Base-by-base conservation (phyloP, 2,329 filamentous ascomycete species). In the Colletotrichum karsti region DNA sequence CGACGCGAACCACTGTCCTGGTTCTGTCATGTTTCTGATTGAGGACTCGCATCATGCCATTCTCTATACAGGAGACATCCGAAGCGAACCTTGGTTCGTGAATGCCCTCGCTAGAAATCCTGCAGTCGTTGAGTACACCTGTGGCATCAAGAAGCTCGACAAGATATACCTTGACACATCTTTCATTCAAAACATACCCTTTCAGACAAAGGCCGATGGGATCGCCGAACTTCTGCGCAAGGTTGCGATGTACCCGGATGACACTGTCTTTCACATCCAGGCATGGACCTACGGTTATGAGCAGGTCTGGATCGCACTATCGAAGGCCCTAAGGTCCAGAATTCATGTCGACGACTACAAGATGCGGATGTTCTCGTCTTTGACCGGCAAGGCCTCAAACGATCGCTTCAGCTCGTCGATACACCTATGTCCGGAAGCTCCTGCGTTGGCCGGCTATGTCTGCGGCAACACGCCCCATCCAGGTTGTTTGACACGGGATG, bases 231-330 rank as follows among this genome's bases (percentile, higher is more conserved):
- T 98, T 0, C 74, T 98, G 1, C 80, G 82, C 5, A 92, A 94
- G 71, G 85, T 97, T 0, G 77, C 81, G 0, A 75, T 81, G 24
- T 97, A 95, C 76, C 91, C 94, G 0, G 69, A 82, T 2, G 88
- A 93, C 41, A 97, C 94, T 0, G 77, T 92, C 1, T 98, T 97
- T 74, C 92, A 97, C 77, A 86, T 98, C 50, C 89, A 94, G 63
- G 89, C 94, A 1, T 97, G 95, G 94, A 98, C 95, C 0, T 96
- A 96, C 75, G 86, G 85, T 1, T 97, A 98, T 70, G 95, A 98
- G 76, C 92, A 97, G 58, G 94, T 97, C 0, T 98, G 94, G 94
- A 83, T 94, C 66, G 92, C 93, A 0, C 80, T 98, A 1, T 91
- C 94, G 0, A 87, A 90, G 22, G 88, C 90, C 10, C 81, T 98